Percentiles rank a stretch among this genome's conserved stretches.
Conservation (phyloP, 306 rosid genomes). For the Acmispon strigosus region DNA sequence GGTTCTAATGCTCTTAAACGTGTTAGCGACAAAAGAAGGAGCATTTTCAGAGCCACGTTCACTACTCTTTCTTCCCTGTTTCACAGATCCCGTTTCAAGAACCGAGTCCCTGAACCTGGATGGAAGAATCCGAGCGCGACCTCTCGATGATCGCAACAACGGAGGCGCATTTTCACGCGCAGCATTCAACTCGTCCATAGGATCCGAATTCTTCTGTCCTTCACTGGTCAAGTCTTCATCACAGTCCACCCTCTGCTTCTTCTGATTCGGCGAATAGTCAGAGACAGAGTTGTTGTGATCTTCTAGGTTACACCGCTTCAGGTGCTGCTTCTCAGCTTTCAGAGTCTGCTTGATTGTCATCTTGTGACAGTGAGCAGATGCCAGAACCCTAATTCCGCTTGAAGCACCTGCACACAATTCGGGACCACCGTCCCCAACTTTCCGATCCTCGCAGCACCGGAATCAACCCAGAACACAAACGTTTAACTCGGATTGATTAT, state of each 20-base stretch:
- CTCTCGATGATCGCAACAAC: slow-evolving; percentile 44
- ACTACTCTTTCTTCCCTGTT: slow-evolving; percentile 14
- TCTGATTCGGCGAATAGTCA: slow-evolving; percentile 20
- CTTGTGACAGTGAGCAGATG: slow-evolving; percentile 5
- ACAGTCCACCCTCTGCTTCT: slow-evolving; percentile 37
- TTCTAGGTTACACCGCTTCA: slow-evolving; percentile 56
- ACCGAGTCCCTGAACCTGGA: slow-evolving; percentile 58
- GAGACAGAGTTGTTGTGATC: slow-evolving; percentile 21
- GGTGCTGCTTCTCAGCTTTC: slow-evolving; percentile 48
- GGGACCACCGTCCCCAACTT: background rate
- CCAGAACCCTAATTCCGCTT: slow-evolving; percentile 36
- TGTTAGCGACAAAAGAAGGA: slow-evolving; percentile 7
- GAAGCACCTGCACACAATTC: background rate
- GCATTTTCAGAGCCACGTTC: slow-evolving; percentile 13
- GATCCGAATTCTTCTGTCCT: slow-evolving; percentile 22
- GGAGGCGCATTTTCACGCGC: slow-evolving; percentile 16
- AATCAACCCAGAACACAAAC: background rate
- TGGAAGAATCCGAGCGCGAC: slow-evolving; percentile 53
- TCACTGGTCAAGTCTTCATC: slow-evolving; percentile 30
- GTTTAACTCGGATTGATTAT: no score
- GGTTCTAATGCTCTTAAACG: slow-evolving; percentile 15
- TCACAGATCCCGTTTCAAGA: slow-evolving; percentile 12
- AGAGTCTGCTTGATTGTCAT: slow-evolving; percentile 53
- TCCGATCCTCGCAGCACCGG: background rate
- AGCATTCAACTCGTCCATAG: slow-evolving; percentile 21